These are phyloP conservation scores for Trichophaea hybrida DNA, from an alignment of 2,329 filamentous ascomycete species.

Conservation along the genomic window DNA sequence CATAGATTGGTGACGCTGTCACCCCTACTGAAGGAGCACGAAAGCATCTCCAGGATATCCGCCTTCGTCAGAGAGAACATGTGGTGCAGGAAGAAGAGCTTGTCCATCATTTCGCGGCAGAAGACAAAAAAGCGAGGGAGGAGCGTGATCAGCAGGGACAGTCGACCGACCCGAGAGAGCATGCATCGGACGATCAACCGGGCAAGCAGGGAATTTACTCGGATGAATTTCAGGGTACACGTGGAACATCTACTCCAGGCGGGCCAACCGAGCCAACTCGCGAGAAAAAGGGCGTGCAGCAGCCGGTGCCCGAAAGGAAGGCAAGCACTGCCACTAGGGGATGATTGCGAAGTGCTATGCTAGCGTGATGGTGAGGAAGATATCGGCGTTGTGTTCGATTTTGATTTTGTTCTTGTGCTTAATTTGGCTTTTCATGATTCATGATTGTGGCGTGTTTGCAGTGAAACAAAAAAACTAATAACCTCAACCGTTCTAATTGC, in stretches of 20 bases:
- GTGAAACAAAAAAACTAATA: neutral
- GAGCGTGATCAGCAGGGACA: conserved; percentile 33
- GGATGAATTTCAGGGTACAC: neutral
- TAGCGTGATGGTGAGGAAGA: neutral
- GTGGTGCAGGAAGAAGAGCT: conserved; percentile 13
- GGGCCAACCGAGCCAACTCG: neutral
- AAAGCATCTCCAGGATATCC: conserved; percentile 15
- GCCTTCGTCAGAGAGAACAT: conserved; percentile 17
- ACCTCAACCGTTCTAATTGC: neutral
- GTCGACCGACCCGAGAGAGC: conserved; percentile 1
- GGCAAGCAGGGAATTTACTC: neutral
- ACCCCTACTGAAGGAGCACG: conserved; percentile 4
- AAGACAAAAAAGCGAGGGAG: conserved; percentile 11
- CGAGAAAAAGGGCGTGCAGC: neutral
- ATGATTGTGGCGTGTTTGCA: neutral
- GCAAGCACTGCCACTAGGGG: neutral
- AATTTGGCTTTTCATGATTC: neutral
- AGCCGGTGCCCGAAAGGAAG: neutral
- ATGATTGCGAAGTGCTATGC: neutral
- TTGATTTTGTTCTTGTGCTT: neutral
- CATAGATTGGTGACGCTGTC: conserved; percentile 18
- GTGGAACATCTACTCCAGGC: neutral
- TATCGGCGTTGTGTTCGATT: neutral
- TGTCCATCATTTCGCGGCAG: neutral
- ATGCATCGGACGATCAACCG: neutral